Base-by-base conservation (phyloP, 768 basidiomycete genomes). In the Suillus cothurnatus region DNA sequence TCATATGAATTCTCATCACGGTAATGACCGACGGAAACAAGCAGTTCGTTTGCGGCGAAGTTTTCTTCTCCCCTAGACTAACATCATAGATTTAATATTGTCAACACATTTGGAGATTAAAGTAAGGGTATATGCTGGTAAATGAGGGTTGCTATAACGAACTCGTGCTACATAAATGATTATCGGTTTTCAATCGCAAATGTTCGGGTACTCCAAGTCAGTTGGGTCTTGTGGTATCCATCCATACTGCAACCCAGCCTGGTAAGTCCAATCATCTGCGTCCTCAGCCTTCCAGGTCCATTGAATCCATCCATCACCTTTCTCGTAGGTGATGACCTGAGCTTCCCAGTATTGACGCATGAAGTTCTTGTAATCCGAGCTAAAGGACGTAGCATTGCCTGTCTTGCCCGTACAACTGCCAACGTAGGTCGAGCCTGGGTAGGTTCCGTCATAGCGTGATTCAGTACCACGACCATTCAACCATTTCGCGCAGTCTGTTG, bases 201-300 rank as follows among this genome's bases (percentile, higher is more conserved):
- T 81, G 68, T 85, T 78, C 14, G 89, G 89, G 72, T 89, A 91
- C 69, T 83, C 71, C 66, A 88, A 81, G 67, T 90, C 75, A n/a
- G 85, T 84, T 6, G 89, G 88, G 72, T 92, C 83, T 65, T 83
- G 80, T 17, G 91, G 90, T 67, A 92, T 91, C 90, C 90, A 93
- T 61, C 91, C 91, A 39, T 88, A 89, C 73, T 87, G 82, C 15
- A 92, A 74, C 5, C 91, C 91, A 69, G 83, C 86, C 76, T 87
- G 84, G 72, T 93, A 93, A 70, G 88, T 89, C 90, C 88, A 91
- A 67, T 91, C 88, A 73, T 90, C 88, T 17, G 86, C 87, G 67
- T 83, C 84, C 76, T 92, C 90, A 6, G 85, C 80, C 84, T 91
- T 92, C 91, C 91, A 92, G 8, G 90, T 86, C 89, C 90, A 91